Evolutionary conservation across 2,329 filamentous ascomycete species (phyloP).

Genomic region (Colletotrichum sp.): DNA sequence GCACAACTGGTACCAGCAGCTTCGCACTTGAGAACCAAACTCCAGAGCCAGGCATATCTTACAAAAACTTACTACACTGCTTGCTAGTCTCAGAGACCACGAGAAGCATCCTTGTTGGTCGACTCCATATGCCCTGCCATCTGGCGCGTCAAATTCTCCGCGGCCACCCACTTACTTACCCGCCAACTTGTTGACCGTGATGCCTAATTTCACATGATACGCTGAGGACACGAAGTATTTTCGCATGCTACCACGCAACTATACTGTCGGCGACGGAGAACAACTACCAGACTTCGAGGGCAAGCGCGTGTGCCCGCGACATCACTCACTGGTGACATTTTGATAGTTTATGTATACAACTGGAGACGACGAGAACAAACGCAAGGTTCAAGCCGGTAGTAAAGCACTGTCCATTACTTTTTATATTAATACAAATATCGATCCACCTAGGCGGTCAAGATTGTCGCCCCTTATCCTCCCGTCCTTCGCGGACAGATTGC

Average conservation of each 20-base stretch:
- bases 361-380: not conserved
- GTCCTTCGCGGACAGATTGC: not conserved
- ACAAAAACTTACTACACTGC: not conserved
- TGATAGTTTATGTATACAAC: not conserved
- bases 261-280: not conserved
- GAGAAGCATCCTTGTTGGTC: not conserved
- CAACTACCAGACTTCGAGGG: not conserved
- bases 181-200: not conserved
- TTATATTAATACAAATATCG: slow-evolving; percentile 1
- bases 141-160: not conserved
- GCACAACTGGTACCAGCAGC: not conserved
- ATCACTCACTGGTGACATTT: not conserved
- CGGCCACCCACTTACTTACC: not conserved
- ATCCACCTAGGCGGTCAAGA: not conserved
- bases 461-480: not conserved
- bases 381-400: not conserved
- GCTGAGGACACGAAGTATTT: not conserved
- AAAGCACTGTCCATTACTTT: not conserved
- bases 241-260: not conserved
- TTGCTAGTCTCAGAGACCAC: not conserved
- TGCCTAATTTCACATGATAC: not conserved
- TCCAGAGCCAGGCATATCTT: not conserved
- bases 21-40: not conserved
- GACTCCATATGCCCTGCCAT: not conserved
- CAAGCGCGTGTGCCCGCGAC: not conserved